Evolutionary conservation across 768 basidiomycete species (phyloP).

Genomic region (Suillus cothurnatus): DNA sequence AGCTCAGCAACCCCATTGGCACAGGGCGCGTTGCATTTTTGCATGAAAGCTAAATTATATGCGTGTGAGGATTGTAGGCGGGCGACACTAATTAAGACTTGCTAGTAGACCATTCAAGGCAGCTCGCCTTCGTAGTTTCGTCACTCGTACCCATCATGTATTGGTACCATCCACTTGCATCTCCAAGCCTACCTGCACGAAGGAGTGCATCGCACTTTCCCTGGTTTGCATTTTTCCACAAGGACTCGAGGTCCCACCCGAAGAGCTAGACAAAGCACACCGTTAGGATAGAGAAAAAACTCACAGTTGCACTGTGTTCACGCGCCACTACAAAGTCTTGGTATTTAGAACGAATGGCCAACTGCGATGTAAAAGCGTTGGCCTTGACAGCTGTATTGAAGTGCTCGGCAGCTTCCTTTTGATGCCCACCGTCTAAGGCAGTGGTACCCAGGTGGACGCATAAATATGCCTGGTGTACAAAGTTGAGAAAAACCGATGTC

Average conservation of each 20-base stretch:
- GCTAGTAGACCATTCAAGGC: background rate
- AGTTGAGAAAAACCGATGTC: background rate
- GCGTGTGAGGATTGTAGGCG: background rate
- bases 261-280: background rate
- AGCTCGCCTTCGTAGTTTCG: background rate
- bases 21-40: background rate
- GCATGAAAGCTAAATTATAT: background rate
- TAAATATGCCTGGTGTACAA: background rate
- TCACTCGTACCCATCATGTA: conserved; percentile 1
- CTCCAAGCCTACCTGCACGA: background rate
- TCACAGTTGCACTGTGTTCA: background rate
- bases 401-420: background rate
- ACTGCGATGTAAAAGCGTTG: background rate
- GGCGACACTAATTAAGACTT: background rate
- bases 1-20: background rate
- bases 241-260: background rate
- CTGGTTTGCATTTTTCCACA: background rate
- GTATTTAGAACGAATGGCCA: background rate
- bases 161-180: background rate
- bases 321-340: background rate
- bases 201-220: background rate
- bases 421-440: background rate
- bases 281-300: background rate
- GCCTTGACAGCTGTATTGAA: background rate
- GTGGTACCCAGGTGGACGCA: background rate